Percentiles rank a stretch among this genome's conserved stretches.
phyloP scores from a whole-genome alignment of 2,329 filamentous ascomycete species.

The Karstenula rhodostoma region DNA sequence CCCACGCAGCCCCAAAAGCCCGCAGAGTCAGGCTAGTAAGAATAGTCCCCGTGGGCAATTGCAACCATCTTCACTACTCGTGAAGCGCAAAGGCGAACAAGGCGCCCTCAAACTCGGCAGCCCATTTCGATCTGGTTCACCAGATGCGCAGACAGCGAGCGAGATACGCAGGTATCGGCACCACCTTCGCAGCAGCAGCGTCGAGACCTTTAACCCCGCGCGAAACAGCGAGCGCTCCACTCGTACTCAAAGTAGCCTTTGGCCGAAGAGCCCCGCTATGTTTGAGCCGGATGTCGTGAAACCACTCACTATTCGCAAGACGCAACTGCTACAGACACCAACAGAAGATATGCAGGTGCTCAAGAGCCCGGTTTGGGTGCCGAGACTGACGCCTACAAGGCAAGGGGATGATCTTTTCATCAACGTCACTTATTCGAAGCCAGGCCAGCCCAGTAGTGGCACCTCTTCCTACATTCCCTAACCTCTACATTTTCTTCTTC shows the following conservation, averaged over 20 bases:
- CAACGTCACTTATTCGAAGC: constrained; percentile 45
- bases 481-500: not conserved
- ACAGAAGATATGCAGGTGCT: constrained; percentile 31
- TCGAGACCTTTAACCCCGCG: constrained; percentile 32
- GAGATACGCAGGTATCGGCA: constrained; percentile 19
- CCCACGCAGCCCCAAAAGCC: constrained; percentile 47
- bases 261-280: constrained; percentile 38
- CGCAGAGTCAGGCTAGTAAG: constrained; percentile 25
- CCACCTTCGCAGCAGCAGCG: constrained; percentile 36
- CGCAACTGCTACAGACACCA: constrained; percentile 15
- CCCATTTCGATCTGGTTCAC: constrained; percentile 40
- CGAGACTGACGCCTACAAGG: constrained; percentile 71
- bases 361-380: constrained; percentile 66
- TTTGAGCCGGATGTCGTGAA: constrained; percentile 33
- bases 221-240: constrained; percentile 31
- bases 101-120: constrained; percentile 48
- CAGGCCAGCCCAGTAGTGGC: constrained; percentile 18
- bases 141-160: constrained; percentile 20
- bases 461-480: constrained; percentile 3
- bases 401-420: constrained; percentile 71
- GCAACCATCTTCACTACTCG: constrained; percentile 42
- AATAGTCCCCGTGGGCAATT: constrained; percentile 17
- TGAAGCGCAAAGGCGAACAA: constrained; percentile 46
- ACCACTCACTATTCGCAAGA: constrained; percentile 38
- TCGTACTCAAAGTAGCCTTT: constrained; percentile 35